phyloP scores from a whole-genome alignment of 73 alveolate species.

The Durusdinium trenchii region DNA sequence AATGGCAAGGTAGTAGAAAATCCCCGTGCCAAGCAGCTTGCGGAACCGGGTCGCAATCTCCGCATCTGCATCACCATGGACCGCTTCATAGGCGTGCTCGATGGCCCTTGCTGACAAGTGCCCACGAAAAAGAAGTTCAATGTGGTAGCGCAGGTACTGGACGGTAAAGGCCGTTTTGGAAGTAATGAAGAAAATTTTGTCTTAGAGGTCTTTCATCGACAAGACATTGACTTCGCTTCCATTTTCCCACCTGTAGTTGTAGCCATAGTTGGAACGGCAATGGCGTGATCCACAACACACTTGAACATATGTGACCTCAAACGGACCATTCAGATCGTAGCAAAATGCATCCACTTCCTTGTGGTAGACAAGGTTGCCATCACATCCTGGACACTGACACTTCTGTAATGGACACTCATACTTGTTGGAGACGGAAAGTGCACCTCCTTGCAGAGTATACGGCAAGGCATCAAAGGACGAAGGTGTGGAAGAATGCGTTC shows the following conservation, averaged over 20 bases:
- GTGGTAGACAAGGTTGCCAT: background rate
- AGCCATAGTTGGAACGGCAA: background rate
- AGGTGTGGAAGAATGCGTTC: too few relatives aligned
- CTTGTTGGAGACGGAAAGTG: too few relatives aligned
- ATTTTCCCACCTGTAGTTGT: constrained; percentile 1
- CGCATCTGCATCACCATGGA: background rate
- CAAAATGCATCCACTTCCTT: background rate
- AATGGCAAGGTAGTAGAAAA: background rate
- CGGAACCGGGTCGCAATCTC: background rate
- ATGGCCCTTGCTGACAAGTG: background rate
- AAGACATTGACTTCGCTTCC: background rate
- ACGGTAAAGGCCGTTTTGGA: background rate
- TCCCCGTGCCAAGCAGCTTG: background rate
- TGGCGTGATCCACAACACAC: background rate
- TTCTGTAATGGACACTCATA: background rate
- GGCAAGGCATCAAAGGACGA: too few relatives aligned
- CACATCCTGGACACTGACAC: background rate
- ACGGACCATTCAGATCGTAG: background rate
- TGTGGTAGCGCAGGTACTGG: background rate
- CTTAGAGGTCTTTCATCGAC: background rate
- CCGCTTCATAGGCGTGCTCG: background rate
- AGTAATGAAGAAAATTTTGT: background rate
- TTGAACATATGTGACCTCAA: background rate
- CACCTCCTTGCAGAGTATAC: too few relatives aligned
- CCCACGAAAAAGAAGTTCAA: background rate